A percentile compares a stretch with the other conserved stretches of the same genome.
Conservation (phyloP, 305 asterid genomes). For the Fraxinus sp. region DNA sequence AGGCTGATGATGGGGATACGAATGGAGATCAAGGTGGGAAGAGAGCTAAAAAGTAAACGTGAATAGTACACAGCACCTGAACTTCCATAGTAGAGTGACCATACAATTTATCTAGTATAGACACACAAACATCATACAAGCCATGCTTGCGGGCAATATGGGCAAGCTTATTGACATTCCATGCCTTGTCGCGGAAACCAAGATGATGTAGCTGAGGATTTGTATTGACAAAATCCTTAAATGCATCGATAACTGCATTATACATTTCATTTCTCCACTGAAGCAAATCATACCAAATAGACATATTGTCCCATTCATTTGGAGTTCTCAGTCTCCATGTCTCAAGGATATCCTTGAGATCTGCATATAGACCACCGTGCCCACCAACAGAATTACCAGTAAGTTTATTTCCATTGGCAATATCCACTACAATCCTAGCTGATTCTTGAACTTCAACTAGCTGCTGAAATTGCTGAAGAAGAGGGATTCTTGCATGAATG, state of each 20-base stretch:
- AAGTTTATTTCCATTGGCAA: conserved; percentile 82
- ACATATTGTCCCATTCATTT: conserved; percentile 97
- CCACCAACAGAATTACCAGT: conserved; percentile 81
- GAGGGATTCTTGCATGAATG: conserved; percentile 89
- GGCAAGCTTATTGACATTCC: conserved; percentile 99
- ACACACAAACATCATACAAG: conserved; percentile 86
- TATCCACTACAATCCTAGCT: conserved; percentile 82
- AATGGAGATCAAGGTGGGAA: not conserved
- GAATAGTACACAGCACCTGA: conserved; percentile 54
- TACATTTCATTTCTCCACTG: conserved; percentile 99
- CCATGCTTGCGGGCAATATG: conserved; percentile 96
- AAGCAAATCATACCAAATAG: conserved; percentile 97
- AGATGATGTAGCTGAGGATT: conserved; percentile 93
- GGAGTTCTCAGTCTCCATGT: conserved; percentile 99
- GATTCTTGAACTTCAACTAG: conserved; percentile 99
- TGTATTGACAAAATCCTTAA: conserved; percentile 79
- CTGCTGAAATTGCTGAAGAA: conserved; percentile 98
- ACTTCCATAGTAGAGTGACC: conserved; percentile 99
- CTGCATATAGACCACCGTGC: conserved; percentile 81
- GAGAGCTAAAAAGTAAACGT: not conserved
- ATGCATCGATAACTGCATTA: conserved; percentile 94
- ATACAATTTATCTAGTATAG: conserved; percentile 93
- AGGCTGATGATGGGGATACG: not conserved
- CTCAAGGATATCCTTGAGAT: conserved; percentile 98
- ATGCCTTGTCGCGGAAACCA: conserved; percentile 99